Base-by-base conservation (phyloP, 345 rosid genomes). In the Linum usitatissimum region DNA sequence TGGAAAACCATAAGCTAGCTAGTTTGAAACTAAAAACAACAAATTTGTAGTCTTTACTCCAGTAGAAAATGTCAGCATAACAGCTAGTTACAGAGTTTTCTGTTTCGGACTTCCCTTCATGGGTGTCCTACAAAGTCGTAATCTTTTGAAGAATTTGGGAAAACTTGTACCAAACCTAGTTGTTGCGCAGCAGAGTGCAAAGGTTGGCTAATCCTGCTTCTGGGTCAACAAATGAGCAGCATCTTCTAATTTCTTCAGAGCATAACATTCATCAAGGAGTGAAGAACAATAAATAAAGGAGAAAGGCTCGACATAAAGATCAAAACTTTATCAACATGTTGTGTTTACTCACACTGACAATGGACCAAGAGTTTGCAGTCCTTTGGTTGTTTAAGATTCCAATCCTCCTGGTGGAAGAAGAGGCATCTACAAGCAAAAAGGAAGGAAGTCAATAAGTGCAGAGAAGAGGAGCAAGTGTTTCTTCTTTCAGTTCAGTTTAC, bases 161-260 rank as follows among this genome's bases (percentile, higher is more conserved):
- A 55, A 61, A 42, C 23, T n/a, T 12, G 60, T 42, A 62, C 48
- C 74, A 51, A 3, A 90, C 99, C 84, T 85, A 80, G 76, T 85
- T 92, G 40, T 71, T 73, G 8, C 77, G 81, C 58, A 89, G 75
- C 21, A 67, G 69, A 34, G 62, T 92, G 87, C 10, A 93, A 75
- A 2, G n/a, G n/a, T n/a, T n/a, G n/a, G 83, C 99, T 95, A 92
- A 60, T 89, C 91, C 61, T 76, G 83, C 73, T 87, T 87, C 79
- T 89, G 79, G 6, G 95, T 85, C 67, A 92, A 76, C 66, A 85
- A 56, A 62, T 81, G 64, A 20, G 91, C 86, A 9, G 82, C 86
- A 40, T 70, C 86, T 76, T 84, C 84, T 63, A 85, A 86, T 45
- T 78, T 87, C 62, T 75, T 87, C 79, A 93, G n/a, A n/a, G n/a